These are phyloP conservation scores for Beauveria rudraprayagi DNA, from an alignment of 2,329 filamentous ascomycete genomes.

Conservation along the genomic window DNA sequence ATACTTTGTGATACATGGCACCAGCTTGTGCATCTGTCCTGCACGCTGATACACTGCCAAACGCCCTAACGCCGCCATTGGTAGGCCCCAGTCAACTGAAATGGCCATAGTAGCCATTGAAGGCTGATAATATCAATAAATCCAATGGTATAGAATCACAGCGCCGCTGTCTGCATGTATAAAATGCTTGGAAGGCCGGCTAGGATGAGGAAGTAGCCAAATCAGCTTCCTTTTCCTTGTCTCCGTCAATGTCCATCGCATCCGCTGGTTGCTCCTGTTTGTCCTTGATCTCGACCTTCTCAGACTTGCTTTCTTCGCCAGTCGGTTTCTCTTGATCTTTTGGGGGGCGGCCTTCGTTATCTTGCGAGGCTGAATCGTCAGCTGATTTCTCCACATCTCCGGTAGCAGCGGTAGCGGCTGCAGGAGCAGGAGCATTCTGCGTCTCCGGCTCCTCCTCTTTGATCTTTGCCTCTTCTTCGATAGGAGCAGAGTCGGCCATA, in stretches of 20 bases:
- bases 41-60: background rate
- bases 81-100: background rate
- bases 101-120: background rate
- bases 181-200: background rate
- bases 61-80: constrained; percentile 8
- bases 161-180: background rate
- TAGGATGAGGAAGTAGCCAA: background rate
- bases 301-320: constrained; percentile 13
- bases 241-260: constrained; percentile 27
- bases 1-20: constrained; percentile 1
- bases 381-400: constrained; percentile 17
- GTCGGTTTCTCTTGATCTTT: constrained; percentile 4
- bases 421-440: constrained; percentile 18
- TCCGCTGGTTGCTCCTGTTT: constrained; percentile 19
- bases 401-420: background rate
- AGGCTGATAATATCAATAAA: background rate
- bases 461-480: constrained; percentile 25
- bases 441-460: constrained; percentile 33
- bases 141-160: background rate
- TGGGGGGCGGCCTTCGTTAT: background rate
- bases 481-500: constrained; percentile 35
- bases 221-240: constrained; percentile 20
- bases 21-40: background rate
- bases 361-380: constrained; percentile 6
- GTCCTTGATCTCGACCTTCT: constrained; percentile 13